Base-by-base conservation (phyloP, 164 flowering plant genomes). In the Vitis cinerea region DNA sequence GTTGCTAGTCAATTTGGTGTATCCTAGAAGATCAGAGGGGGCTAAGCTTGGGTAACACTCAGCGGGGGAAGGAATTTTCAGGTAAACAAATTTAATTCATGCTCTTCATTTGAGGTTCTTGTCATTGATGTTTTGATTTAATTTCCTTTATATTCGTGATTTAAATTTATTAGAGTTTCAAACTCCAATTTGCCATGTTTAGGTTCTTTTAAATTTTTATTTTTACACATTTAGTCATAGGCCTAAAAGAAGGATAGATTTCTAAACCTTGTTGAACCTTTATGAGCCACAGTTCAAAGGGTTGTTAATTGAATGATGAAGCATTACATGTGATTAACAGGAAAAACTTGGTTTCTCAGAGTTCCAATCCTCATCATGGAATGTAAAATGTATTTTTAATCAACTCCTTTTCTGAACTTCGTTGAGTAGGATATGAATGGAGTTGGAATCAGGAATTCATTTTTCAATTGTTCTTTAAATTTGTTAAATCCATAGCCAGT, bases 1-100 rank as follows among this genome's bases (percentile, higher is more conserved):
- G 3, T 11, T 64, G 53, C 55, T 64, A 64, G 19, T 64, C 66
- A 19, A 27, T 54, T 17, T 49, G 66, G 54, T 50, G 56, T 49
- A 50, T 50, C 55, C 27, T 23, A 17, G 37, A 50, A 19, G 55
- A 49, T 13, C 31, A 50, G 55, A 50, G 15, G 54, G 55, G 16
- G n/a, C 15, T 9, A 14, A 0, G n/a, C 10, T 30, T 17, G n/a
- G 66, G 10, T 49, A 49, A n/a, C 8, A 64, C 44, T 61, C 3
- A 49, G 27, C 11, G 16, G 55, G 49, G 15, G 29, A 19, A 17
- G 29, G 15, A 51, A 64, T 64, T 49, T 31, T n/a, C 55, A 10
- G 55, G 66, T 49, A 64, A 9, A 63, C 29, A 29, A 49, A 14
- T 12, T 61, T 31, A 14, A n/a, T 47, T 31, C 10, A 3, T 61